phyloP scores from a whole-genome alignment of 2,329 filamentous ascomycete genomes.

The Epichloe baconii region DNA sequence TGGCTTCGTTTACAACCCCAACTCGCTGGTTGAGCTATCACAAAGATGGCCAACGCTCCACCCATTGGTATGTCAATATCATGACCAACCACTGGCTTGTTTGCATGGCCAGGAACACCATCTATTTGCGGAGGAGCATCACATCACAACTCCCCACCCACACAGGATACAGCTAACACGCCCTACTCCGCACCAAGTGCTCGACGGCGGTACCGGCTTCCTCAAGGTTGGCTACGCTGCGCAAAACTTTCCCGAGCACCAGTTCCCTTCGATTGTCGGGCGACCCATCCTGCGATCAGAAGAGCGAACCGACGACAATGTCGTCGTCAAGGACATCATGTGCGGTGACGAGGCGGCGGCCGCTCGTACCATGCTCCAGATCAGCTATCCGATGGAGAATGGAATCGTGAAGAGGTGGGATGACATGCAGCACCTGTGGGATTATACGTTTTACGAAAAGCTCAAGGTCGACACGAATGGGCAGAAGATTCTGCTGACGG shows the following conservation, averaged over 20 bases:
- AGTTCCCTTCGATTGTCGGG: constrained; percentile 96
- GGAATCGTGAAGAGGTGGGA: constrained; percentile 99
- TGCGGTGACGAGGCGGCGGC: constrained; percentile 96
- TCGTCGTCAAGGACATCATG: constrained; percentile 95
- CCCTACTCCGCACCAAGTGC: constrained; percentile 50
- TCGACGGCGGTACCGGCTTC: constrained; percentile 99
- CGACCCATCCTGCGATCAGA: constrained; percentile 94
- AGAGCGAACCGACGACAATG: constrained; percentile 52
- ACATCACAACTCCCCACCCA: not conserved
- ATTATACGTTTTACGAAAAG: constrained; percentile 97
- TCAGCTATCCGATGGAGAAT: constrained; percentile 99
- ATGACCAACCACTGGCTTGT: constrained; percentile 10
- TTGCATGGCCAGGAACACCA: not conserved
- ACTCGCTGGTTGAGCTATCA: constrained; percentile 10
- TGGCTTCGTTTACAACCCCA: not conserved
- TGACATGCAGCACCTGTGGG: constrained; percentile 99
- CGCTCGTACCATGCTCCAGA: constrained; percentile 92
- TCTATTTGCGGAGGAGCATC: not conserved
- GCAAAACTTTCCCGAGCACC: constrained; percentile 98
- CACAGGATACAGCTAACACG: constrained; percentile 2
- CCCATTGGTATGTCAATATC: constrained; percentile 36
- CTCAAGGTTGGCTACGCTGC: constrained; percentile 98
- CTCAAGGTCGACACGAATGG: constrained; percentile 82
- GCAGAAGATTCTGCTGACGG: constrained; percentile 93
- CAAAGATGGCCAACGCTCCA: constrained; percentile 36